phyloP scores from a whole-genome alignment of 345 rosid species.

The Hypericum androsaemum region DNA sequence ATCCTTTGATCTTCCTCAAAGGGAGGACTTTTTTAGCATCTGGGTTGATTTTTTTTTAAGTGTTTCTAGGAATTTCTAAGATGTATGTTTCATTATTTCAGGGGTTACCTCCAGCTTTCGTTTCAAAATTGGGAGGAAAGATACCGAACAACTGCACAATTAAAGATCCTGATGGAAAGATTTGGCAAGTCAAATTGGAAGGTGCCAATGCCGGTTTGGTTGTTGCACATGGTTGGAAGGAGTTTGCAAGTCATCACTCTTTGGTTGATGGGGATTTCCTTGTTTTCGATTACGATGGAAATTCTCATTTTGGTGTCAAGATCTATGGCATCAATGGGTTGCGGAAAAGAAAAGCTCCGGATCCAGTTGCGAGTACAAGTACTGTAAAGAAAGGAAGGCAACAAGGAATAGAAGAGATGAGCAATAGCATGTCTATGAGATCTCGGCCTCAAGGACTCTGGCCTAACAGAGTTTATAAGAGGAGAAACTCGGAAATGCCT shows the following conservation, averaged over 20 bases:
- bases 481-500: no score
- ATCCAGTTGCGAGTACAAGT: no score
- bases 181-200: constrained; percentile 19
- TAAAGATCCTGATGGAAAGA: constrained; percentile 10
- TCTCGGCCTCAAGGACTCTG: no score
- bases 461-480: no score
- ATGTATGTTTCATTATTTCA: background rate
- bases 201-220: constrained; percentile 2
- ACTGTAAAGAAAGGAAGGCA: constrained; percentile 8
- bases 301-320: constrained; percentile 14
- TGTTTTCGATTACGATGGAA: constrained; percentile 13
- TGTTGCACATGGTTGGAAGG: constrained; percentile 23
- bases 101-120: constrained; percentile 21
- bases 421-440: no score
- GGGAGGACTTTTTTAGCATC: no score
- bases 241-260: constrained; percentile 11
- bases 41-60: no score
- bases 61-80: no score
- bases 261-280: constrained; percentile 18
- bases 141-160: constrained; percentile 1
- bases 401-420: background rate
- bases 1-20: no score
- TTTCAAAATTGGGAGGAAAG: background rate
- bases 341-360: constrained; percentile 2
- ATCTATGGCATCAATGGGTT: constrained; percentile 13